Evolutionary conservation across 1,139 yeast species (phyloP), one percentile per base, ranked within the genome.

Genomic region (Yamadazyma pseudoaaseri): DNA sequence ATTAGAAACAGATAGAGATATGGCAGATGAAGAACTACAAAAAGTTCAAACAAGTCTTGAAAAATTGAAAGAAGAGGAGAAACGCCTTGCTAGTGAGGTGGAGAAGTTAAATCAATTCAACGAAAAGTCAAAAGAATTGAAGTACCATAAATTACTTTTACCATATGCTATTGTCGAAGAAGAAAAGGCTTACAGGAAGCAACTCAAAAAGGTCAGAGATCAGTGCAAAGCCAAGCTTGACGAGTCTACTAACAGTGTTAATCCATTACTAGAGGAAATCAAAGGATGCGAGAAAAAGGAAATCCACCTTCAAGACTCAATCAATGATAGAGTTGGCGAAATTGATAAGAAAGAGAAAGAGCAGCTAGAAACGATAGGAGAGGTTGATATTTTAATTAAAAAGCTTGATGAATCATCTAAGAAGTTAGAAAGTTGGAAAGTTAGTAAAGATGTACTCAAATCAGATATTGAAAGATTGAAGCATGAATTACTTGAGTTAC

Each of bases 141-240:
- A 65, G 9, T 54, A 64, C 27, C 81, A 81, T 49, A 59, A 63
- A 34, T 65, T 67, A 42, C 56, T 81, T 24, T 52, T 81, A 23
- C 89, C 89, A 0, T 81, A 78, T 53, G 86, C 81, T 0, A 70
- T 72, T 39, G 58, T 77, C 3, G 74, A 76, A 32, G 83, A 78
- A 35, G 62, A 73, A 39, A 79, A 72, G 41, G 56, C 51, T n/a
- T 62, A 62, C 34, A 62, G 67, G 30, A 58, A 63, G 20, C 51
- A 53, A 10, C 58, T 70, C 31, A 76, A 74, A 45, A 47, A 49
- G 14, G 64, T 61, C 20, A 66, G 72, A 37, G 73, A 75, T 23
- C 49, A 51, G 10, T 68, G 75, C 8, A 65, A 66, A 42, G 41
- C 40, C 8, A 52, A 56, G 20, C 44, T 65, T 14, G 51, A 52